Conservation (phyloP, 2,329 filamentous ascomycete species). For the Chaetomium olivaceum region DNA sequence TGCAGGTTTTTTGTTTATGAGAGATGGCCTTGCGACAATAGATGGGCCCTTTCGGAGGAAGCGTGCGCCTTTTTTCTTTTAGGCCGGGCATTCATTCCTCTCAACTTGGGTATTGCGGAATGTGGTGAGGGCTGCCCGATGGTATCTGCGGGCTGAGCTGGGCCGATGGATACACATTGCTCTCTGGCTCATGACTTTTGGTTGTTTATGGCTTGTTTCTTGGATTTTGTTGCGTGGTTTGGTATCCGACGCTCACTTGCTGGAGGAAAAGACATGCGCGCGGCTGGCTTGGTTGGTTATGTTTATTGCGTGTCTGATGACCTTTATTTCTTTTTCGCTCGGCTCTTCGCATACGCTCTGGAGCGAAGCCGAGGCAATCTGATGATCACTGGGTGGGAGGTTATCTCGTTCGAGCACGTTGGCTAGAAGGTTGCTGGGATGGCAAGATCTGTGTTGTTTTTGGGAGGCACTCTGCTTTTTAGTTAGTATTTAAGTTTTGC, state of each 20-base stretch:
- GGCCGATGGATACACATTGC: not conserved
- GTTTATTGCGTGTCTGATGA: not conserved
- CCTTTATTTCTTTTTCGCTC: not conserved
- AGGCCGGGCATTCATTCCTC: not conserved
- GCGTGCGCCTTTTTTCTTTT: not conserved
- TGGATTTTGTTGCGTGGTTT: not conserved
- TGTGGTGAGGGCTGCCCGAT: not conserved
- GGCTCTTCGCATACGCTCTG: not conserved
- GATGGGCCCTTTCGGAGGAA: not conserved
- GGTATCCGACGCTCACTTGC: not conserved
- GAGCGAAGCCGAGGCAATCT: not conserved
- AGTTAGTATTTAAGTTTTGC: not conserved
- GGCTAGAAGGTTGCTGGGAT: not conserved
- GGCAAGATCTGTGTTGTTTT: slow-evolving; percentile 4
- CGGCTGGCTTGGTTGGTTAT: not conserved
- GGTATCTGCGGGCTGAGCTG: not conserved
- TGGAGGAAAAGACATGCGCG: not conserved
- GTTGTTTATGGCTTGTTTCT: not conserved
- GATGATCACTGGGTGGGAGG: not conserved
- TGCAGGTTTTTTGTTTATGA: not conserved
- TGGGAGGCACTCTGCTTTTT: not conserved
- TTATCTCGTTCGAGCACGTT: not conserved
- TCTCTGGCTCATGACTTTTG: not conserved
- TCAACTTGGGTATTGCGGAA: not conserved
- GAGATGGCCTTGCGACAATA: not conserved